Percentiles rank a stretch among this genome's conserved stretches.
These are phyloP conservation scores for Poa annua DNA, from an alignment of 176 grass and related monocot species.

Conservation along the genomic window DNA sequence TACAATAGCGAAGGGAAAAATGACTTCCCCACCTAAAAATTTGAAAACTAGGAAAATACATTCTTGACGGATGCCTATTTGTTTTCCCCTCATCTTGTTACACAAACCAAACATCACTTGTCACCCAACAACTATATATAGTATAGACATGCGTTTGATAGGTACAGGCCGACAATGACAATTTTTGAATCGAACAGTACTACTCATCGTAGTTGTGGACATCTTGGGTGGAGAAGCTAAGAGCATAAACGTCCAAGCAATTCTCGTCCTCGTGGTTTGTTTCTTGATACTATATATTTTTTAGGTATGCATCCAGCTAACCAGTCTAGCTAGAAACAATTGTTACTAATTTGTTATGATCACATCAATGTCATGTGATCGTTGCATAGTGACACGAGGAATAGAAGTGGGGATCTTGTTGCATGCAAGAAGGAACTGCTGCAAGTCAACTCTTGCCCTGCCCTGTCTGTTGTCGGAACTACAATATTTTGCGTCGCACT, in stretches of 20 bases:
- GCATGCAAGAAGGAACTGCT: neutral
- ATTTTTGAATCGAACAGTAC: constrained; percentile 5
- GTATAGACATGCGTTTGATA: neutral
- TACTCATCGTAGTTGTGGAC: neutral
- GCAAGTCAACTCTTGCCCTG: constrained; percentile 42
- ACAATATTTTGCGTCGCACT: neutral
- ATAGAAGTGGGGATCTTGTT: neutral
- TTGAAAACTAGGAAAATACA: too few species aligned
- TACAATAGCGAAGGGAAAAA: too few species aligned
- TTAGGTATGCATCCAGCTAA: neutral
- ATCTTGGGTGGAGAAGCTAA: neutral
- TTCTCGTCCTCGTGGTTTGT: neutral
- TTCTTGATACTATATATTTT: neutral
- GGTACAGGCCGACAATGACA: neutral
- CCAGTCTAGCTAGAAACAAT: constrained; percentile 19
- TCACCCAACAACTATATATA: neutral
- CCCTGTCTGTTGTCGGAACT: neutral
- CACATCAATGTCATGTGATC: neutral
- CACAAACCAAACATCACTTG: neutral
- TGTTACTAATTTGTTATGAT: neutral
- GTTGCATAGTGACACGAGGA: constrained; percentile 13
- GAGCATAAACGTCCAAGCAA: neutral
- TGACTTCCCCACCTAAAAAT: too few species aligned
- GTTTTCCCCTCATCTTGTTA: neutral
- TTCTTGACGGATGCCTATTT: too few species aligned